These are phyloP conservation scores for Penicillium canescens DNA, from an alignment of 495 filamentous ascomycete species.

Conservation along the genomic window DNA sequence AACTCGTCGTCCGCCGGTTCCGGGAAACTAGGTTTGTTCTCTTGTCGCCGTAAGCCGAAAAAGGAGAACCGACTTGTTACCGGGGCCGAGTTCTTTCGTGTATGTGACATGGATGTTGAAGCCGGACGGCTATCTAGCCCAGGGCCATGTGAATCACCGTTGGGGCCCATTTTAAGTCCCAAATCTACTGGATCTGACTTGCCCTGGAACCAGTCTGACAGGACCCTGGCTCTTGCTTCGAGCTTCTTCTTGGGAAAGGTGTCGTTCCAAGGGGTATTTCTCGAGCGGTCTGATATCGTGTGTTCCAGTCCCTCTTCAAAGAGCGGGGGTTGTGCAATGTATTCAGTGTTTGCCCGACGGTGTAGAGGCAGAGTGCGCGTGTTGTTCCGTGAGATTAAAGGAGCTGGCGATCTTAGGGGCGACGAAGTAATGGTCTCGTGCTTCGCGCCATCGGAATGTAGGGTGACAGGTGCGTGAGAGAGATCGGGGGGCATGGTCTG, in stretches of 20 bases:
- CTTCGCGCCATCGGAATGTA: conserved; percentile 30
- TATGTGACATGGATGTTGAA: conserved; percentile 30
- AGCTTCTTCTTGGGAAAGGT: conserved; percentile 42
- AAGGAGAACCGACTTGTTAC: conserved; percentile 37
- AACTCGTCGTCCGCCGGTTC: conserved; percentile 60
- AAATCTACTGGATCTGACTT: conserved; percentile 49
- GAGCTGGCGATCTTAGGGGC: conserved; percentile 18
- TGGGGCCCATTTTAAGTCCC: conserved; percentile 25
- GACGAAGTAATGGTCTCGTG: conserved; percentile 29
- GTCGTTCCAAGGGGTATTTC: conserved; percentile 28
- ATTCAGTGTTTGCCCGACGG: conserved; percentile 46
- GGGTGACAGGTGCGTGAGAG: conserved; percentile 17
- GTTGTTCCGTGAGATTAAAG: conserved; percentile 17
- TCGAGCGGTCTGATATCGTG: conserved; percentile 18
- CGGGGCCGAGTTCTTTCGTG: conserved; percentile 36
- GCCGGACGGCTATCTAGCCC: conserved; percentile 19
- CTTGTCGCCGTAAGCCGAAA: conserved; percentile 38
- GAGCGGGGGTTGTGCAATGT: conserved; percentile 31
- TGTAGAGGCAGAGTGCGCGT: conserved; percentile 31
- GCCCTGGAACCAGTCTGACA: conserved; percentile 55
- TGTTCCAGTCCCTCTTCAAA: conserved; percentile 21
- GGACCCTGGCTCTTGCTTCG: conserved; percentile 39
- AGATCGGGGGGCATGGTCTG: conserved; percentile 20
- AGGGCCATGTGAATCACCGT: conserved; percentile 23
- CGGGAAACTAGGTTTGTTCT: conserved; percentile 24